These are phyloP conservation scores for Penicillium griseofulvum DNA, from an alignment of 2,329 filamentous ascomycete species.

Conservation along the genomic window DNA sequence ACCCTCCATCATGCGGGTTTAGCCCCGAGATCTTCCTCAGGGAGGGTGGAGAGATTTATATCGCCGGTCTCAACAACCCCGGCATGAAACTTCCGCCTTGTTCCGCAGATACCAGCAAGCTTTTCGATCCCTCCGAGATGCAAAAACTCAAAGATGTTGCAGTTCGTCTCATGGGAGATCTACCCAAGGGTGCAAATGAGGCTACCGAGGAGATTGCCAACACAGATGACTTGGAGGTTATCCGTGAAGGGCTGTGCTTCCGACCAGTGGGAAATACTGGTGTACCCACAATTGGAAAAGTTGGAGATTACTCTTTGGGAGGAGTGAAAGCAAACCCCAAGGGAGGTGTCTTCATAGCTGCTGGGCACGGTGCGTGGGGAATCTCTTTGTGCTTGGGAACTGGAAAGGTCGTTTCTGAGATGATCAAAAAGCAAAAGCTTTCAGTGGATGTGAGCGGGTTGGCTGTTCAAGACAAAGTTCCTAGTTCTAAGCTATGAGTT, in stretches of 20 bases:
- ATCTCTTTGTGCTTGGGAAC: conserved; percentile 65
- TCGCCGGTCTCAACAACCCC: conserved; percentile 68
- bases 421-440: conserved; percentile 59
- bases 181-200: conserved; percentile 13
- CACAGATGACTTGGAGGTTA: conserved; percentile 57
- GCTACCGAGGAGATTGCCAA: conserved; percentile 29
- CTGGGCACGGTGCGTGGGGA: conserved; percentile 76
- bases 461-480: conserved; percentile 28
- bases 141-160: conserved; percentile 32
- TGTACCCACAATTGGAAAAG: conserved; percentile 59
- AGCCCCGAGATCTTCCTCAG: conserved; percentile 71
- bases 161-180: conserved; percentile 34
- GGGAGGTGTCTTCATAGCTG: conserved; percentile 66
- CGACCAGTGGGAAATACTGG: conserved; percentile 66
- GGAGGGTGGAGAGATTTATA: conserved; percentile 65
- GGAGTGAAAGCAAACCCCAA: conserved; percentile 36
- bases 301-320: conserved; percentile 59
- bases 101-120: conserved; percentile 40
- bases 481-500: background rate
- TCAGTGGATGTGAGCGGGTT: conserved; percentile 61
- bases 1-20: conserved; percentile 53
- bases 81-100: conserved; percentile 60
- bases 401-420: conserved; percentile 67
- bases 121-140: conserved; percentile 46
- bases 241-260: conserved; percentile 69